Base-by-base conservation (phyloP, 768 basidiomycete genomes). In the Termitomyces eurrhizus region DNA sequence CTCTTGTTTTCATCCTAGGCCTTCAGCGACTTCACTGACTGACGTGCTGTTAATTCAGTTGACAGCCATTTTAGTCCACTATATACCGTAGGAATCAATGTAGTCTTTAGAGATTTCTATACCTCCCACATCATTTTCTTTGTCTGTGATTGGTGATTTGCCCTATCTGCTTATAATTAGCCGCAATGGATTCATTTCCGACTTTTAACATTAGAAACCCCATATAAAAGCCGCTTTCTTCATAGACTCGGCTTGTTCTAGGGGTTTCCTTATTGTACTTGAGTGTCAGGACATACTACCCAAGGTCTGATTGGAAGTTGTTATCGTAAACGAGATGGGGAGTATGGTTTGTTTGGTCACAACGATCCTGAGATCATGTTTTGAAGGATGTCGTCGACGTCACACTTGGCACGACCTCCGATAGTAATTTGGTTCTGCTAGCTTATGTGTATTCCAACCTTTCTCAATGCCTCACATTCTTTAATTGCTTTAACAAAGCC, bases 401-500 rank as follows among this genome's bases (percentile, higher is more conserved):
- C 21, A 4, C 29, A n/a, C 26, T 18, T 42, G n/a, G 9, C 9
- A 9, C n/a, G 41, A 2, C n/a, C 39, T 8, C 7, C 18, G 16
- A 33, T 11, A 39, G 16, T 21, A 52, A 24, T 7, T 36, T 7
- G 44, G 26, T 37, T 39, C 46, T 54, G 29, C 35, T 54, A 54
- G n/a, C 39, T 18, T 35, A 57, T 57, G 56, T 32, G 39, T 13
- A 42, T 44, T 18, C 32, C 29, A 18, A 42, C 18, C 51, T 18
- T 57, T 56, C 44, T 57, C 36, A 41, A 63, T 69, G 44, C 58
- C 63, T 29, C 66, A 66, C 44, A 46, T 72, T 18, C 65, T 72
- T 51, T 61, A 26, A 32, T 61, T 41, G 71, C 73, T 26, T 57
- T 77, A 21, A 72, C 73, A 50, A 74, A 75, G 62, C 78, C 80